Base-by-base conservation (phyloP, 345 rosid genomes). In the Barbarea vulgaris region DNA sequence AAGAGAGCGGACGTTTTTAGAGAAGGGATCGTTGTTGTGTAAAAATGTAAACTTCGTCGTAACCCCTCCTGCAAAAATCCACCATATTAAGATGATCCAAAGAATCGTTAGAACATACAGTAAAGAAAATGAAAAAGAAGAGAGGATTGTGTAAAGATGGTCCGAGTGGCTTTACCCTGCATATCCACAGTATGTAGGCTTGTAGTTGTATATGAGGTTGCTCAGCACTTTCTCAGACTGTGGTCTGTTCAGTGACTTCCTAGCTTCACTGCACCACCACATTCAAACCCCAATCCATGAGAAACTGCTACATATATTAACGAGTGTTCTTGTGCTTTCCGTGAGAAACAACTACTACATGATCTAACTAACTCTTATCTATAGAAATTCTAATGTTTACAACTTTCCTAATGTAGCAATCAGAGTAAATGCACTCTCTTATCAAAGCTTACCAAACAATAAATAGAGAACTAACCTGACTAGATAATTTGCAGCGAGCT, bases 31-130 rank as follows among this genome's bases (percentile, higher is more conserved):
- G n/a, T 65, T 72, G 34, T 70, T 73, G 72, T 8, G 91, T 66
- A 74, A 90, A 90, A 69, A 94, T 90, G 81, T 94, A 94, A 57
- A 87, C 97, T 74, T 91, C 96, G 55, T 94, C 96, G 17, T 73
- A 90, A 22, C 95, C 97, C 72, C 79, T 90, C 85, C 98, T 91
- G 84, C 86, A 79, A 8, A 50, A 50, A 41, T 21, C 56, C 17
- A 48, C 69, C 55, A 57, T 18, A 25, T 67, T 6, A 75, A 75
- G 15, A 48, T 33, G 6, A 54, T 53, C n/a, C 69, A 42, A 22
- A 52, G 3, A 31, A 52, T 53, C 30, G 28, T 39, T 28, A 39
- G 63, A 70, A 17, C 30, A 30, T 14, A 76, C 48, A 24, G 31
- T 6, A 3, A 17, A 17, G 3, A 27, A 30, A 30, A 9, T 0